A percentile compares a stretch with the other conserved stretches of the same genome.
Conservation (phyloP, 2,329 filamentous ascomycete species). For the Aspergillus sergii region DNA sequence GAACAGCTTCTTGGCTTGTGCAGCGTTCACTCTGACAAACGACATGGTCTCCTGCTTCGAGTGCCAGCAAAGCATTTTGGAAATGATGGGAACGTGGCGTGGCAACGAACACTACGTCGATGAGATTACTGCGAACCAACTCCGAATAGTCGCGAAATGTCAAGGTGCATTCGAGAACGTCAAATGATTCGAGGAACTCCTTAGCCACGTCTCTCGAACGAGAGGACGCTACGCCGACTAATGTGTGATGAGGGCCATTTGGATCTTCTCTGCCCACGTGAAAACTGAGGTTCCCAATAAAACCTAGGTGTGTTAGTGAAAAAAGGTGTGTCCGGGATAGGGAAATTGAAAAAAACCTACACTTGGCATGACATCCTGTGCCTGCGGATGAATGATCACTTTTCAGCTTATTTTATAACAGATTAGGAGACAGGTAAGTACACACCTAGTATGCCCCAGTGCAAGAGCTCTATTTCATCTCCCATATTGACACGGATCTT, state of each 20-base stretch:
- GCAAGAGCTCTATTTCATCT: not conserved
- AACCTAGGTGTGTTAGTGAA: not conserved
- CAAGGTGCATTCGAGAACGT: conserved; percentile 42
- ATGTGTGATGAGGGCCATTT: not conserved
- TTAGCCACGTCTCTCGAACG: not conserved
- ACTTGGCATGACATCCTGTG: not conserved
- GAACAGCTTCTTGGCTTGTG: conserved; percentile 68
- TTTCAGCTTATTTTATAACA: too few species aligned
- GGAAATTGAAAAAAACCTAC: not conserved
- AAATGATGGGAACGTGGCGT: conserved; percentile 86
- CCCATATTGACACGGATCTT: too few species aligned
- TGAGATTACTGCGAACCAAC: conserved; percentile 69
- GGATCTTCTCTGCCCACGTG: not conserved
- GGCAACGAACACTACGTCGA: conserved; percentile 81
- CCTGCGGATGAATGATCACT: not conserved
- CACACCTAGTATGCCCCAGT: not conserved
- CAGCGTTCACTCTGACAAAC: conserved; percentile 80
- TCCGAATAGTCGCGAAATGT: conserved; percentile 74
- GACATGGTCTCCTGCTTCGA: conserved; percentile 77
- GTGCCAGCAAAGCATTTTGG: conserved; percentile 76
- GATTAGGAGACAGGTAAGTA: too few species aligned
- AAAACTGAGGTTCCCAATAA: not conserved
- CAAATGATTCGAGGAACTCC: not conserved
- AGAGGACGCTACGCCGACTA: not conserved
- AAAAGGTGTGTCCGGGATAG: not conserved